phyloP scores from a whole-genome alignment of 192 early-diverging fungal species.

The Geranomyces michiganensis region DNA sequence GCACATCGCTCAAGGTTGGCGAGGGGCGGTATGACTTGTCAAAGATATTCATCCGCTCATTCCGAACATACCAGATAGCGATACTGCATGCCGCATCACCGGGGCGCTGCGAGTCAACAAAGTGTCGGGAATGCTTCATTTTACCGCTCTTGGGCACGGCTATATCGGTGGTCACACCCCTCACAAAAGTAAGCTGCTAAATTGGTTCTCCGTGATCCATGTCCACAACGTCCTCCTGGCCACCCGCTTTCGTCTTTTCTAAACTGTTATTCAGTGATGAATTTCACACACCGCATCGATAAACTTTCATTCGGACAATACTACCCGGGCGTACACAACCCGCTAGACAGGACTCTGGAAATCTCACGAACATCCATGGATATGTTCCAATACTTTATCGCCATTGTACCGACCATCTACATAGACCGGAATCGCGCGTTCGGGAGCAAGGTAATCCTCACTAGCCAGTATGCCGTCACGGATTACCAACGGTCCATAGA shows the following conservation, averaged over 20 bases:
- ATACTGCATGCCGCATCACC: slow-evolving; percentile 69
- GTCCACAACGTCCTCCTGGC: too few relatives aligned
- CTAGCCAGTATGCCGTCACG: slow-evolving; percentile 94
- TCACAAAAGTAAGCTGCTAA: slow-evolving; percentile 57
- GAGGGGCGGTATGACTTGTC: background rate
- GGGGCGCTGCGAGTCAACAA: slow-evolving; percentile 79
- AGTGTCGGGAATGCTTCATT: slow-evolving; percentile 85
- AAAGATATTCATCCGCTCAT: background rate
- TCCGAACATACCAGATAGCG: slow-evolving; percentile 34
- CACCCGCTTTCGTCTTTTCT: too few relatives aligned
- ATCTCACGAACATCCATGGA: slow-evolving; percentile 65
- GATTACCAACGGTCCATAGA: slow-evolving; percentile 58
- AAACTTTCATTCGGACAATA: slow-evolving; percentile 86
- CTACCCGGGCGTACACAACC: slow-evolving; percentile 85
- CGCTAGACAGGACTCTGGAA: slow-evolving; percentile 81
- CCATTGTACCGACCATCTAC: slow-evolving; percentile 82
- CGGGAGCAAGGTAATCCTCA: slow-evolving; percentile 61
- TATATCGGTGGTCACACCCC: slow-evolving; percentile 72
- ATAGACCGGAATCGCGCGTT: slow-evolving; percentile 58
- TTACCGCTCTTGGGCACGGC: slow-evolving; percentile 89
- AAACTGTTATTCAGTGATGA: slow-evolving; percentile 66
- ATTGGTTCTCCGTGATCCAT: too few relatives aligned
- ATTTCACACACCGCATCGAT: slow-evolving; percentile 93
- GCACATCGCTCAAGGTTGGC: background rate
- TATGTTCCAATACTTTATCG: slow-evolving; percentile 86